phyloP scores from a whole-genome alignment of 2,329 filamentous ascomycete species.

The Leptographium radiaticola region DNA sequence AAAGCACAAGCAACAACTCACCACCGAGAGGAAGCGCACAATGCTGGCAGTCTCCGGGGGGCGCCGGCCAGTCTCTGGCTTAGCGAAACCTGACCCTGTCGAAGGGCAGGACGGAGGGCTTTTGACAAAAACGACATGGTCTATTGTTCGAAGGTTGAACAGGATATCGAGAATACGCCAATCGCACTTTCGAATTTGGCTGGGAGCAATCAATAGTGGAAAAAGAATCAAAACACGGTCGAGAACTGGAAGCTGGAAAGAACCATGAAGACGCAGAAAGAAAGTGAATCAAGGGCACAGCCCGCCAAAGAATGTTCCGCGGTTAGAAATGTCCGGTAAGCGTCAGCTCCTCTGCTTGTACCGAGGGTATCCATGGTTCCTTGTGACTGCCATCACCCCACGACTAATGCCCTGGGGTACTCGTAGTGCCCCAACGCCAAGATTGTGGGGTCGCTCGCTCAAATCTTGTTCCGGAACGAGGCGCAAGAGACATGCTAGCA shows the following conservation, averaged over 20 bases:
- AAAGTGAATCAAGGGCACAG: not conserved
- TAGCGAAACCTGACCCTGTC: slow-evolving; percentile 23
- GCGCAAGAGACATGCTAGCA: too few relatives aligned
- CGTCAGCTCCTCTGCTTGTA: slow-evolving; percentile 7
- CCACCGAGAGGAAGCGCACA: slow-evolving; percentile 9
- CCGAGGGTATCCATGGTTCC: slow-evolving; percentile 17
- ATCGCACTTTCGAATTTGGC: too few relatives aligned
- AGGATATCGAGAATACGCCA: too few relatives aligned
- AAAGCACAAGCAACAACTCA: not conserved
- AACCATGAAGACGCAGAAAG: not conserved
- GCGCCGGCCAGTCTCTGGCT: slow-evolving; percentile 4
- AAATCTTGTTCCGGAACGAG: not conserved
- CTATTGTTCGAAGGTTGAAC: not conserved
- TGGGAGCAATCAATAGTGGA: not conserved
- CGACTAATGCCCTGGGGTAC: slow-evolving; percentile 1
- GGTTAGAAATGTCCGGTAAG: slow-evolving; percentile 3
- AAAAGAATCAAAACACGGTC: not conserved
- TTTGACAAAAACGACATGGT: slow-evolving; percentile 36
- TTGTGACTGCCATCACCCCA: not conserved
- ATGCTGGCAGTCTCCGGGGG: slow-evolving; percentile 2
- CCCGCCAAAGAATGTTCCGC: not conserved
- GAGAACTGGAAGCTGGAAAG: not conserved
- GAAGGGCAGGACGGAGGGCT: slow-evolving; percentile 37
- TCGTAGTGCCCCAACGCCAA: slow-evolving; percentile 8
- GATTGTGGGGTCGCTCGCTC: not conserved